These are phyloP conservation scores for Lentinus polychrous DNA, from an alignment of 1,284 basidiomycete species.

Conservation along the genomic window DNA sequence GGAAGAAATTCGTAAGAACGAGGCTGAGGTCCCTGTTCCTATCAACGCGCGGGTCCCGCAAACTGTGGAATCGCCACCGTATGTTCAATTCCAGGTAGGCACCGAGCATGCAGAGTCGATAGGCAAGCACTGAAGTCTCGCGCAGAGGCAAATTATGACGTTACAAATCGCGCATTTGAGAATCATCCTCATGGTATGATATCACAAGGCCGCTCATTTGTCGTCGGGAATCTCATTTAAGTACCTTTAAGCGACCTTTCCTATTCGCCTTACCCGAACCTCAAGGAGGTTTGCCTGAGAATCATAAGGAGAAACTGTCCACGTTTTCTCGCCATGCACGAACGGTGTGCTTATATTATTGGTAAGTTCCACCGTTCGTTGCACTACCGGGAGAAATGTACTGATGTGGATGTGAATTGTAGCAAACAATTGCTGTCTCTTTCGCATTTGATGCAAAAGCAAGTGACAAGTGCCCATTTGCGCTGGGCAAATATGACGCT, in stretches of 20 bases:
- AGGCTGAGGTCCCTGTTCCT: constrained; percentile 10
- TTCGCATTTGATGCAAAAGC: constrained; percentile 8
- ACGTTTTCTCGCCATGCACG: constrained; percentile 3
- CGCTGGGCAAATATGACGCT: constrained; percentile 10
- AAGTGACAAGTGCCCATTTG: constrained; percentile 2
- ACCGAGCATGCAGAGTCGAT: too few species aligned
- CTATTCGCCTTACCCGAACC: constrained; percentile 13
- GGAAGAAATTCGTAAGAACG: constrained; percentile 14
- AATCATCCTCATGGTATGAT: constrained; percentile 4
- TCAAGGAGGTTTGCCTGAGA: not conserved
- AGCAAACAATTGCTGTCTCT: constrained; percentile 6
- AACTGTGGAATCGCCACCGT: constrained; percentile 12
- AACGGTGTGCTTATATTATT: constrained; percentile 6
- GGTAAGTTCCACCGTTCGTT: constrained; percentile 1
- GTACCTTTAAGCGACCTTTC: constrained; percentile 15
- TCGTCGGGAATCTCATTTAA: too few species aligned
- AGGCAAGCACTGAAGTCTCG: not conserved
- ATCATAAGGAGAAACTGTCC: not conserved
- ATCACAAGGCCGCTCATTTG: too few species aligned
- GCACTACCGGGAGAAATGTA: not conserved
- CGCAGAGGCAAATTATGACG: constrained; percentile 13
- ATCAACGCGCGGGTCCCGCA: constrained; percentile 12
- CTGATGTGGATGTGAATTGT: not conserved
- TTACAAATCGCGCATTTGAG: not conserved
- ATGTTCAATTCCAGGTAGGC: constrained; percentile 16